Base-by-base conservation (phyloP, 768 basidiomycete genomes). In the Psilocybe tampanensis region DNA sequence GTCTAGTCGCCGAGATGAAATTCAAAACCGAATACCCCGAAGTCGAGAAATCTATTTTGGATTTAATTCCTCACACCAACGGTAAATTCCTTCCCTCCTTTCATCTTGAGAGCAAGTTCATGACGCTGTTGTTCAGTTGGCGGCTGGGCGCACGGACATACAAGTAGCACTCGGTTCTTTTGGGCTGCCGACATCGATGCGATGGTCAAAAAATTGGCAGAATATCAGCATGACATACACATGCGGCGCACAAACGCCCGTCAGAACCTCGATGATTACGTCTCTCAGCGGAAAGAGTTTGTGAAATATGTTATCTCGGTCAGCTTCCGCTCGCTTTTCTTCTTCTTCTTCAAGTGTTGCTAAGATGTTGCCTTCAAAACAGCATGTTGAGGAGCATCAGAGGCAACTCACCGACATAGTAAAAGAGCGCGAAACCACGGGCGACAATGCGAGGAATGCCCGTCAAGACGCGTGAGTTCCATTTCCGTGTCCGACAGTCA, bases 141-240 rank as follows among this genome's bases (percentile, higher is more conserved):
- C 23, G 69, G 67, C 2, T 67, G 68, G 66, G 41, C 67, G 2
- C 66, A 69, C 55, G 68, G 67, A 0, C 59, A 67, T 50, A 45
- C 59, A 7, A 67, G 63, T 13, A 49, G 26, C 2, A 70, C 69
- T 47, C 63, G 60, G 22, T 74, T 66, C 44, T 75, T 69, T 56
- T 74, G 69, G 72, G 60, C 56, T 21, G 33, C 51, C 3, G 73
- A 74, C 48, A 65, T 76, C 15, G 44, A 63, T 17, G 36, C 61
- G 2, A 69, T 72, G 47, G 57, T 63, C 1, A 12, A 50, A 17
- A 54, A 55, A 17, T 59, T 68, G 18, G 23, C 52, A 1, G 29
- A 2, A 11, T 42, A 44, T 8, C 33, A 58, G 2, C 32, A 54
- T 34, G 44, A 54, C 42, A 42, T 36, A 17, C 32, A 51, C 13